Percentiles rank a stretch among this genome's conserved stretches.
Evolutionary conservation across 2,329 filamentous ascomycete species (phyloP).

Genomic region (Chalaropsis ovoidea): DNA sequence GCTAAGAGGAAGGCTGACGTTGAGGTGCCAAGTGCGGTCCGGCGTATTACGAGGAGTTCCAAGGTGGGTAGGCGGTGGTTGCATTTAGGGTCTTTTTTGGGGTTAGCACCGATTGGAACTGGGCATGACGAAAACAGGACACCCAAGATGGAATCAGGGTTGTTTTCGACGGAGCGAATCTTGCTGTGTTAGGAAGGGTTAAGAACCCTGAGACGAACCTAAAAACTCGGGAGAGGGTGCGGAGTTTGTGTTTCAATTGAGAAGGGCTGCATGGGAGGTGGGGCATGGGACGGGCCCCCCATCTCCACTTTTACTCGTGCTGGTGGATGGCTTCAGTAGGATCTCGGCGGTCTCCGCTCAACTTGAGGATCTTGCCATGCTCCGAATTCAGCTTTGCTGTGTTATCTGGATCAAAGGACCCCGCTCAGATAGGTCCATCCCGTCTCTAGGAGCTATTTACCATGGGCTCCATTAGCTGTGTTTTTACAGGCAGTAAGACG

Average conservation of each 20-base stretch:
- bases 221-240: neutral
- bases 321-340: neutral
- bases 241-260: neutral
- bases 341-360: constrained; percentile 10
- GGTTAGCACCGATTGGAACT: neutral
- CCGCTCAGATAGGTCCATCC: neutral
- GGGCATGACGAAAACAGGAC: neutral
- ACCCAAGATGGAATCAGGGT: too few relatives aligned
- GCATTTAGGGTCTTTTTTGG: neutral
- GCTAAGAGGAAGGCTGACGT: constrained; percentile 11
- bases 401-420: neutral
- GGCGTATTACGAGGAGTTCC: neutral
- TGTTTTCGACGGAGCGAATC: too few relatives aligned
- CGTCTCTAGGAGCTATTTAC: neutral
- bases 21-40: neutral
- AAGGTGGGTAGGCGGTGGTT: neutral
- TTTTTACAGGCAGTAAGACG: neutral
- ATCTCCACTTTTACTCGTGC: neutral
- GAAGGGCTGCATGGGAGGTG: neutral
- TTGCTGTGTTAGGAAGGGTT: neutral
- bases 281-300: neutral
- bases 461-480: neutral
- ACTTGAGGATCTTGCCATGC: neutral
- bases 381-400: neutral
- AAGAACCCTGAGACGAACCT: neutral